A percentile compares a stretch with the other conserved stretches of the same genome.
These are phyloP conservation scores for Cutaneotrichosporon mucoides DNA, from an alignment of 1,284 basidiomycete species.

Conservation along the genomic window DNA sequence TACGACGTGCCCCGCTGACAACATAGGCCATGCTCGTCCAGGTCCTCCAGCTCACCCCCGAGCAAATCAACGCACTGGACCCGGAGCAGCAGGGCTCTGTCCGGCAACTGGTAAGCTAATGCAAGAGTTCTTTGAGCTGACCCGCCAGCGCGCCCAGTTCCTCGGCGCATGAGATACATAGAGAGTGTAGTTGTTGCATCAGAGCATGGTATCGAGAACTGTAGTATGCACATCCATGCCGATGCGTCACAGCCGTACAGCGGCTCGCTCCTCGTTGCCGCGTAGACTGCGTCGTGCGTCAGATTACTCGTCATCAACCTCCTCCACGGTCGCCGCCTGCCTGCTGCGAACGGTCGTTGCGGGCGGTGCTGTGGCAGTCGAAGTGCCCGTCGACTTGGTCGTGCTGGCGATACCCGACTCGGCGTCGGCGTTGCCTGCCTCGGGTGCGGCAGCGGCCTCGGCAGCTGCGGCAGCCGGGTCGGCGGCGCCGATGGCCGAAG, in stretches of 20 bases:
- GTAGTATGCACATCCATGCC: background rate
- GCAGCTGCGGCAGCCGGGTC: slow-evolving; percentile 15
- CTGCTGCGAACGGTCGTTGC: slow-evolving; percentile 16
- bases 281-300: no score
- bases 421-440: slow-evolving; percentile 9
- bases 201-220: background rate
- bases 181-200: background rate
- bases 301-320: slow-evolving; percentile 31
- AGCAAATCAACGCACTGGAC: slow-evolving; percentile 81
- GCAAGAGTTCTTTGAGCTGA: slow-evolving; percentile 7
- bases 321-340: slow-evolving; percentile 39
- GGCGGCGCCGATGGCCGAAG: background rate
- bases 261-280: no score
- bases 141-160: slow-evolving; percentile 41
- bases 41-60: slow-evolving; percentile 76
- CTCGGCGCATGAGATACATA: slow-evolving; percentile 20
- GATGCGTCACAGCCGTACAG: no score
- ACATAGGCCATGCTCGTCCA: slow-evolving; percentile 73
- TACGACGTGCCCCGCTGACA: slow-evolving; percentile 4
- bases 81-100: slow-evolving; percentile 80
- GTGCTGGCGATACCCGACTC: background rate
- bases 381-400: slow-evolving; percentile 8
- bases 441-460: slow-evolving; percentile 9
- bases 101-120: slow-evolving; percentile 65
- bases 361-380: slow-evolving; percentile 11